Conservation (phyloP, 805 yeast genomes). For the Ogataea haglerorum region DNA sequence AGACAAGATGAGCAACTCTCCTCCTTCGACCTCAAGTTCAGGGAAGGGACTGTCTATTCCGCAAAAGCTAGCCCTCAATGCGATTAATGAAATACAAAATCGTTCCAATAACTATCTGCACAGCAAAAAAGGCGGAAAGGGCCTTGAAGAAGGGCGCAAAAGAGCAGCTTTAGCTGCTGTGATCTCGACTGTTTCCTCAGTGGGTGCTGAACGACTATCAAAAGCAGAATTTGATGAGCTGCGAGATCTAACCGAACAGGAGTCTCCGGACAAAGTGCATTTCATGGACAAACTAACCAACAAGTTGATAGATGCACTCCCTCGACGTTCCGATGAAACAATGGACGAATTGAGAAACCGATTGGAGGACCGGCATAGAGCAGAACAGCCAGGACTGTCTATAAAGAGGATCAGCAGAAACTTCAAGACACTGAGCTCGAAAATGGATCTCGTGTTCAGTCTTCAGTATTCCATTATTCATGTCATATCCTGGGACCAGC, state of each 20-base stretch:
- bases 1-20: conserved; percentile 5
- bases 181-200: conserved; percentile 42
- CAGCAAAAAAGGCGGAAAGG: conserved; percentile 7
- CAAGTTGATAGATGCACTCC: conserved; percentile 39
- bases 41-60: conserved; percentile 14
- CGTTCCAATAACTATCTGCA: conserved; percentile 22
- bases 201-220: conserved; percentile 40
- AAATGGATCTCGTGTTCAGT: conserved; percentile 54
- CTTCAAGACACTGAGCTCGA: conserved; percentile 51
- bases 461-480: conserved; percentile 60
- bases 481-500: conserved; percentile 70
- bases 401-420: conserved; percentile 54
- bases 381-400: conserved; percentile 50
- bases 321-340: conserved; percentile 10
- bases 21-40: conserved; percentile 11
- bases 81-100: conserved; percentile 23
- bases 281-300: conserved; percentile 59
- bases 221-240: conserved; percentile 10
- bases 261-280: conserved; percentile 36
- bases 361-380: conserved; percentile 43
- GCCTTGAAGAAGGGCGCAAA: conserved; percentile 21
- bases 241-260: conserved; percentile 18
- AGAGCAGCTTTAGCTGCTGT: conserved; percentile 38
- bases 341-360: conserved; percentile 36
- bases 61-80: conserved; percentile 20